Evolutionary conservation across 345 rosid species (phyloP), one percentile per base, ranked within the genome.

Genomic region (Trapa incisa): DNA sequence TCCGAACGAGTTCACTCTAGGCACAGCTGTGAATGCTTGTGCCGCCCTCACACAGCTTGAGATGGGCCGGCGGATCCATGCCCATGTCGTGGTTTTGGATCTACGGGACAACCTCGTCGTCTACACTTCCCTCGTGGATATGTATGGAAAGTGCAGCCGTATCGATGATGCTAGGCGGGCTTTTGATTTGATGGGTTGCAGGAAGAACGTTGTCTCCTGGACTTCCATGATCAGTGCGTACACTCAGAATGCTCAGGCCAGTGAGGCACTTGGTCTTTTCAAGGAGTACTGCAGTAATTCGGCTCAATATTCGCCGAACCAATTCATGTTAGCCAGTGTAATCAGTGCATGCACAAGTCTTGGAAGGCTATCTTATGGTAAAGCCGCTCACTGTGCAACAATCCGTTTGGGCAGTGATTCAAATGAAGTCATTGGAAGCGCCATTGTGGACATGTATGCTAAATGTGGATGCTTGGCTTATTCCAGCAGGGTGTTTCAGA

Each of bases 141-240:
- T 91, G 96, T 91, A 89, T 63, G 97, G 97, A 54, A 87, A 91
- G 78, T 89, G 96, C 79, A 89, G 86, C 42, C 88, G 84, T 17
- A 81, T 84, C 33, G 85, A 81, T 43, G 73, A 78, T 0, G 89
- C 96, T 29, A 79, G 85, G 73, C 75, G 70, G 80, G 89, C 87
- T 79, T 91, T 89, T 42, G 75, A 89, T 75, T 72, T 68, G 4
- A 91, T 87, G 92, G 69, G 47, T 35, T 73, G 63, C 63, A 35
- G 6, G 73, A 83, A 77, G 76, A 87, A 89, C 67, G 72, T 91
- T 68, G 87, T 91, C 68, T 78, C 90, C 38, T 89, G 96, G 96
- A 91, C 89, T 17, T 83, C 96, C 3, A 85, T 87, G 84, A 81
- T 91, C 37, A 76, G 87, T 15, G 81, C 83, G 13, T 84, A 79